Evolutionary conservation across 352 stramenopile genomes (phyloP).

Genomic region (Globisporangium echinulatum): DNA sequence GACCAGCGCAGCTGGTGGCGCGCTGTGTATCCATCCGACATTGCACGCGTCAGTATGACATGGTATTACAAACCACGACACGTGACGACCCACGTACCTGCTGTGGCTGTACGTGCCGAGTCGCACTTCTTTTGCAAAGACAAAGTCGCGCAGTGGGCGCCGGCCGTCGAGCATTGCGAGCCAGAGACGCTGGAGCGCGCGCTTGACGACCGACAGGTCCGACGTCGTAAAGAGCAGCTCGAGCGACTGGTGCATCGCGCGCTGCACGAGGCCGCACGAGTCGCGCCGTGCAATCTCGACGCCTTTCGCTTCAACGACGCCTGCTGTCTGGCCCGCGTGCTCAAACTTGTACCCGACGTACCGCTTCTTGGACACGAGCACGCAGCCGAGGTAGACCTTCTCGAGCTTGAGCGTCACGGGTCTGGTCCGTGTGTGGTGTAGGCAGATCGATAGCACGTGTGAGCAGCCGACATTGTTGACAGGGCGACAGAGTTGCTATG

Average conservation of each 20-base stretch:
- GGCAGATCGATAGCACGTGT: background rate
- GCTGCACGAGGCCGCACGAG: conserved; percentile 86
- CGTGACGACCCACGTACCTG: conserved; percentile 19
- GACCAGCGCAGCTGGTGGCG: conserved; percentile 70
- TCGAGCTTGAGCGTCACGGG: conserved; percentile 81
- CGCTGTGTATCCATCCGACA: conserved; percentile 20
- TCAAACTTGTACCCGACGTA: conserved; percentile 91
- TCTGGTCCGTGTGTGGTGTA: conserved; percentile 15
- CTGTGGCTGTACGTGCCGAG: conserved; percentile 72
- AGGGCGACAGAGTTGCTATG: no score
- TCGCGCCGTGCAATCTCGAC: conserved; percentile 91
- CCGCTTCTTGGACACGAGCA: conserved; percentile 94
- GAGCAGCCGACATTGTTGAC: no score
- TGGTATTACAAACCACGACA: no score
- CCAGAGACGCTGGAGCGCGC: conserved; percentile 56
- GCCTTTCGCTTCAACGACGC: conserved; percentile 87
- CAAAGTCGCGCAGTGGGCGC: conserved; percentile 66
- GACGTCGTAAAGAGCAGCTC: conserved; percentile 59
- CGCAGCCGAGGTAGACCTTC: conserved; percentile 91
- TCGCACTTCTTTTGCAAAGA: conserved; percentile 84
- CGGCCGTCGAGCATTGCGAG: conserved; percentile 56
- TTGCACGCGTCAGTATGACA: background rate
- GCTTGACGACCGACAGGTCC: conserved; percentile 69
- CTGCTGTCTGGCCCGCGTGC: conserved; percentile 30
- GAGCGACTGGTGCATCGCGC: conserved; percentile 57